Evolutionary conservation across 1,139 yeast genomes (phyloP).

Genomic region (Hansenula lynferdii): DNA sequence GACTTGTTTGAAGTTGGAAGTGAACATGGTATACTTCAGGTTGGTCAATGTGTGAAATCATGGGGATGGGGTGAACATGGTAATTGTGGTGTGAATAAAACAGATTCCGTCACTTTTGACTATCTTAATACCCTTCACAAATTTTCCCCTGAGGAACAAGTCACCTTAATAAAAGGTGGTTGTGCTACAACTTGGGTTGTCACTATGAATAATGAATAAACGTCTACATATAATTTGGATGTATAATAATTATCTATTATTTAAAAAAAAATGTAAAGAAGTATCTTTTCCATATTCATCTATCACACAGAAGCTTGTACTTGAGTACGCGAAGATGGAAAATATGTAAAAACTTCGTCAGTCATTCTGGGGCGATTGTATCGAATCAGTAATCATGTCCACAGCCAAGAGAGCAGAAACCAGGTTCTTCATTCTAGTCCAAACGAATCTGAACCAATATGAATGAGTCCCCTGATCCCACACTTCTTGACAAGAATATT

Average conservation of each 20-base stretch:
- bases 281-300: slow-evolving; percentile 79
- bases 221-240: too few species aligned
- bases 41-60: slow-evolving; percentile 38
- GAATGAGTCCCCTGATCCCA: slow-evolving; percentile 4
- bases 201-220: slow-evolving; percentile 5
- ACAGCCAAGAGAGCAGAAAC: not conserved
- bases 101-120: slow-evolving; percentile 33
- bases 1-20: slow-evolving; percentile 55
- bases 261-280: slow-evolving; percentile 69
- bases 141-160: slow-evolving; percentile 14
- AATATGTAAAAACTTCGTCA: slow-evolving; percentile 65
- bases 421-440: slow-evolving; percentile 2
- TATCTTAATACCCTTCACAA: slow-evolving; percentile 35
- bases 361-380: slow-evolving; percentile 61
- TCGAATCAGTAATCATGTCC: slow-evolving; percentile 31
- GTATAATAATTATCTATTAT: too few species aligned
- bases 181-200: slow-evolving; percentile 41
- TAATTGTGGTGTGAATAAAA: slow-evolving; percentile 60
- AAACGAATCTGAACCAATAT: slow-evolving; percentile 4
- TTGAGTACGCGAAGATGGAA: slow-evolving; percentile 60
- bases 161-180: slow-evolving; percentile 38
- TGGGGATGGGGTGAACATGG: slow-evolving; percentile 99
- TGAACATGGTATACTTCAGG: slow-evolving; percentile 64
- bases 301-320: slow-evolving; percentile 32
- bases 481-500: not conserved